A percentile compares a stretch with the other conserved stretches of the same genome.
Conservation (phyloP, 345 rosid species). For the Camelina hispida region DNA sequence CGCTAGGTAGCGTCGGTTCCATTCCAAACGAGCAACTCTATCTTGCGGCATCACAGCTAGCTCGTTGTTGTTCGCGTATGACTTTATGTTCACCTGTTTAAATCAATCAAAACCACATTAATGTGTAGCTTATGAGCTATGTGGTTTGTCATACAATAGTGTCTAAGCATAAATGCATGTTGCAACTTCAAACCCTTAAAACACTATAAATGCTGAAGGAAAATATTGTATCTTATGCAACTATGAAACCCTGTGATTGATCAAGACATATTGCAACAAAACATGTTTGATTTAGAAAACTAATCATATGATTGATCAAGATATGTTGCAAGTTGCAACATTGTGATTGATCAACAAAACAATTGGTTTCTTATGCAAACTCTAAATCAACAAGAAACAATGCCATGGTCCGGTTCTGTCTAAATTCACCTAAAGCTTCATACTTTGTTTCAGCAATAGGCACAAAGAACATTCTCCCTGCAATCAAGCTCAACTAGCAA, state of each 20-base stretch:
- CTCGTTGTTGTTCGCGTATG: constrained; percentile 88
- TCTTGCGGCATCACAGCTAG: constrained; percentile 93
- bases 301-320: background rate
- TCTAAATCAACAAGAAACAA: background rate
- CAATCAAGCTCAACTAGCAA: constrained; percentile 6
- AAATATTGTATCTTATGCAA: background rate
- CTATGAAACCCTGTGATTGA: background rate
- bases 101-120: background rate
- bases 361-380: constrained; percentile 8
- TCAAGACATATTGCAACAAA: background rate
- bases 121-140: constrained; percentile 13
- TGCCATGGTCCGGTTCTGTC: background rate
- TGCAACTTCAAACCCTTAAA: background rate
- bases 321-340: background rate
- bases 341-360: background rate
- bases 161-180: background rate
- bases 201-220: background rate
- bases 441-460: background rate
- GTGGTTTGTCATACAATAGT: background rate
- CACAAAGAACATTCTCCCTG: constrained; percentile 5
- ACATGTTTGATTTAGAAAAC: background rate
- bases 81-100: constrained; percentile 84
- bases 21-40: constrained; percentile 79
- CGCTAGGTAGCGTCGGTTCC: constrained; percentile 87
- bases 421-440: constrained; percentile 26